These are phyloP conservation scores for Choanephora cucurbitarum DNA, from an alignment of 371 early-diverging fungal species.

Conservation along the genomic window DNA sequence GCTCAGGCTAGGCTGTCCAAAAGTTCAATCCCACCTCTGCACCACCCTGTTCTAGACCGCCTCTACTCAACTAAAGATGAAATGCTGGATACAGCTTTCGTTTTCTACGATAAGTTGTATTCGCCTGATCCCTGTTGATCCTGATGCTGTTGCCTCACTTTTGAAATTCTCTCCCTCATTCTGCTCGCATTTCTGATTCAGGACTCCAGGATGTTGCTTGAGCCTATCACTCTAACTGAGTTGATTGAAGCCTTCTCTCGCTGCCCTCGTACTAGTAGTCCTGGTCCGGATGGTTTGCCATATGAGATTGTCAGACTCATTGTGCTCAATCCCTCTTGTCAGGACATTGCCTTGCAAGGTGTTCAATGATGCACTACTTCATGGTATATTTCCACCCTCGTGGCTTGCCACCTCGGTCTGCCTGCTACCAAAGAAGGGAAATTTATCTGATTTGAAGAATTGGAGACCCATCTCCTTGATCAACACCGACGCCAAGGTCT, in stretches of 20 bases:
- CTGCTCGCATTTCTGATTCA: not conserved
- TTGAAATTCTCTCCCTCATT: not conserved
- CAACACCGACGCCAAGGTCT: no score
- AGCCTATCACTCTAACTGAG: not conserved
- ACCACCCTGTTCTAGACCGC: not conserved
- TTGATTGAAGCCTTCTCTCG: not conserved
- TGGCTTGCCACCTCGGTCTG: slow-evolving; percentile 23
- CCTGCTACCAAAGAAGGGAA: no score
- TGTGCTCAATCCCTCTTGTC: not conserved
- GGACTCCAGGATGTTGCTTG: not conserved
- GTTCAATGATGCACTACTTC: slow-evolving; percentile 23
- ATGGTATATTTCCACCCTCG: no score
- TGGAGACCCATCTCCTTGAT: no score
- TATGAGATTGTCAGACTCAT: slow-evolving; percentile 19
- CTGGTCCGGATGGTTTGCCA: slow-evolving; percentile 29
- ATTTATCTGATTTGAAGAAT: no score
- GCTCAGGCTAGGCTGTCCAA: not conserved
- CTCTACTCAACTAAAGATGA: not conserved
- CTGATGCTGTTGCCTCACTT: not conserved
- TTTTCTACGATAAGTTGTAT: slow-evolving; percentile 12
- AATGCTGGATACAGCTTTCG: slow-evolving; percentile 11
- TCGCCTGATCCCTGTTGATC: slow-evolving; percentile 11
- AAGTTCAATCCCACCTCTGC: not conserved
- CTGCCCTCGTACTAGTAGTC: slow-evolving; percentile 7
- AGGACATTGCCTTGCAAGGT: slow-evolving; percentile 7